These are phyloP conservation scores for Cladophialophora carrionii DNA, from an alignment of 2,329 filamentous ascomycete species.

Conservation along the genomic window DNA sequence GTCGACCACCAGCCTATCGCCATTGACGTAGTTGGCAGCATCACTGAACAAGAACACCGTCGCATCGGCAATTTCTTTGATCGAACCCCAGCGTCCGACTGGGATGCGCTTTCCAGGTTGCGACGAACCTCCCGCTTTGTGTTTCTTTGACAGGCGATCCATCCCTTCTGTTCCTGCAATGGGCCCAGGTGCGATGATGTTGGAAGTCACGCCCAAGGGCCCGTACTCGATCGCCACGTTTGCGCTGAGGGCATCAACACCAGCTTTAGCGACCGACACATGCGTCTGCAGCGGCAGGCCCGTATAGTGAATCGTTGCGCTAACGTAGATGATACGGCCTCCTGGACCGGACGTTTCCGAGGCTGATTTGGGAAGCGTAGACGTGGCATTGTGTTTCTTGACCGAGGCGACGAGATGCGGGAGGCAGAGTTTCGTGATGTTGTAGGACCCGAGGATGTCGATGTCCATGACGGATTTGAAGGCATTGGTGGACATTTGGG, in stretches of 20 bases:
- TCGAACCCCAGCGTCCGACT: slow-evolving; percentile 72
- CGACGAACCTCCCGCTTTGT: slow-evolving; percentile 53
- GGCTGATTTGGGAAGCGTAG: slow-evolving; percentile 52
- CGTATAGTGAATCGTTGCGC: slow-evolving; percentile 87
- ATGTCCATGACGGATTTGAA: slow-evolving; percentile 98
- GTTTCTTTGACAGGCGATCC: slow-evolving; percentile 60
- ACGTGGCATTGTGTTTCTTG: slow-evolving; percentile 62
- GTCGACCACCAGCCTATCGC: slow-evolving; percentile 72
- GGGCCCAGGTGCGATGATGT: slow-evolving; percentile 84
- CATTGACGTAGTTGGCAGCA: slow-evolving; percentile 83
- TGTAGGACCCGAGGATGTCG: slow-evolving; percentile 89
- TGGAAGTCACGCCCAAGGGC: slow-evolving; percentile 81
- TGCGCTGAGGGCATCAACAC: slow-evolving; percentile 80
- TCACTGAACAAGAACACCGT: slow-evolving; percentile 89
- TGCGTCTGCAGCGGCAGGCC: slow-evolving; percentile 85
- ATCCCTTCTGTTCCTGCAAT: slow-evolving; percentile 85
- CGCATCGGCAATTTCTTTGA: slow-evolving; percentile 89
- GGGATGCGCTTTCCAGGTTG: slow-evolving; percentile 60
- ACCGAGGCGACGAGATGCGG: slow-evolving; percentile 80
- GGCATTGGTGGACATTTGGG: slow-evolving; percentile 79
- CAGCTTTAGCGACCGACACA: slow-evolving; percentile 88
- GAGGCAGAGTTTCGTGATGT: slow-evolving; percentile 89
- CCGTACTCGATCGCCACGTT: slow-evolving; percentile 87
- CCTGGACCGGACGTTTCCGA: slow-evolving; percentile 58
- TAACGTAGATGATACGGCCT: slow-evolving; percentile 86